phyloP scores from a whole-genome alignment of 192 early-diverging fungal species.

The Coemansia reversa region DNA sequence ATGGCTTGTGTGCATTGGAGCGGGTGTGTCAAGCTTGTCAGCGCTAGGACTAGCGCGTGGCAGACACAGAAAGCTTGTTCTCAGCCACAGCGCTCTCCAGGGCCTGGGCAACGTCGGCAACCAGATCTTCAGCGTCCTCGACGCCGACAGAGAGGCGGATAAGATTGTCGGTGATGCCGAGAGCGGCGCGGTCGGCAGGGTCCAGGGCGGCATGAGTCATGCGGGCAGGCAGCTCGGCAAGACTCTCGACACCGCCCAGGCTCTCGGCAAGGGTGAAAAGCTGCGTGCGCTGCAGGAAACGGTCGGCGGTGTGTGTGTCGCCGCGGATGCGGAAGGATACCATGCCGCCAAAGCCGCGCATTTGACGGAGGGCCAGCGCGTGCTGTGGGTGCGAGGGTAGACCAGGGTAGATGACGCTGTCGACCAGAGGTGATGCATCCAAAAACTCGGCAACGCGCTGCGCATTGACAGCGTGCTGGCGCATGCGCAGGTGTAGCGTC shows the following conservation, averaged over 20 bases:
- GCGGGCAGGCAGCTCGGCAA: slow-evolving; percentile 89
- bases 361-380: slow-evolving; percentile 83
- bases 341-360: slow-evolving; percentile 95
- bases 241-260: slow-evolving; percentile 91
- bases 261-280: slow-evolving; percentile 95
- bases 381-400: slow-evolving; percentile 89
- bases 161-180: slow-evolving; percentile 93
- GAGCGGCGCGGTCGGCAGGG: slow-evolving; percentile 74
- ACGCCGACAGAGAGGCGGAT: slow-evolving; percentile 92
- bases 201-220: slow-evolving; percentile 96
- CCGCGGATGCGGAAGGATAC: slow-evolving; percentile 91
- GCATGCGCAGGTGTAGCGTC: slow-evolving; percentile 94
- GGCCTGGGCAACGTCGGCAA: slow-evolving; percentile 73
- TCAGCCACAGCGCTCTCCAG: slow-evolving; percentile 57
- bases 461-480: slow-evolving; percentile 84
- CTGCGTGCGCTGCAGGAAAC: slow-evolving; percentile 74
- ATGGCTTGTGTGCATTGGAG: too few species aligned
- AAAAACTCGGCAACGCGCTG: slow-evolving; percentile 78
- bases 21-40: too few species aligned
- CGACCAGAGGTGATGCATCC: slow-evolving; percentile 69
- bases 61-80: slow-evolving; percentile 20
- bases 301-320: slow-evolving; percentile 73
- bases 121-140: slow-evolving; percentile 86
- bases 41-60: too few species aligned
- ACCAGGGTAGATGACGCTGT: slow-evolving; percentile 92